Percentiles rank a stretch among this genome's conserved stretches.
phyloP scores from a whole-genome alignment of 2,329 filamentous ascomycete genomes.

The Cucurbitaria berberidis region DNA sequence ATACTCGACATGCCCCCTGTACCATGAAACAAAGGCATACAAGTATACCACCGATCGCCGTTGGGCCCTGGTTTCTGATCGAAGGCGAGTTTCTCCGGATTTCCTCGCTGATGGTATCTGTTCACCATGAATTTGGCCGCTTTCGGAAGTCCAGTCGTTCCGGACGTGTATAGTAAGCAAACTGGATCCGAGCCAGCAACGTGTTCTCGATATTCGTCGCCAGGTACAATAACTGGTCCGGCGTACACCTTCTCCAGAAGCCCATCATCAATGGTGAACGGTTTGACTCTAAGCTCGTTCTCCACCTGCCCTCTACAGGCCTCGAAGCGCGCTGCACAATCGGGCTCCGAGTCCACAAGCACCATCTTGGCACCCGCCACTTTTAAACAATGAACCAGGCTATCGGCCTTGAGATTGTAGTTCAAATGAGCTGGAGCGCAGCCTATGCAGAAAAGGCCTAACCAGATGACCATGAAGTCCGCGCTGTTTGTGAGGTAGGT shows the following conservation, averaged over 20 bases:
- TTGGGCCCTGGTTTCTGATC: constrained; percentile 45
- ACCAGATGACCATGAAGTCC: constrained; percentile 70
- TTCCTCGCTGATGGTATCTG: constrained; percentile 42
- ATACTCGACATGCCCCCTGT: constrained; percentile 68
- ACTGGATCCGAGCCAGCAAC: constrained; percentile 61
- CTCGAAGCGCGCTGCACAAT: constrained; percentile 28
- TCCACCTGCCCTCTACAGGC: constrained; percentile 17
- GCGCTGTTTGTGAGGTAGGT: constrained; percentile 70
- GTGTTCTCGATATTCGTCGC: constrained; percentile 60
- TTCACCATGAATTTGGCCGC: constrained; percentile 36
- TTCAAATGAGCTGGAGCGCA: constrained; percentile 74
- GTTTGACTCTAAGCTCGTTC: constrained; percentile 29
- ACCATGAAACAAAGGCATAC: constrained; percentile 79
- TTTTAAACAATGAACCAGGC: constrained; percentile 68
- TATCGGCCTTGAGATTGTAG: constrained; percentile 67
- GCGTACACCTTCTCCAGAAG: constrained; percentile 29
- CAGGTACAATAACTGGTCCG: constrained; percentile 48
- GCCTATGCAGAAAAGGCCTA: constrained; percentile 69
- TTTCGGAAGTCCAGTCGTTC: constrained; percentile 77
- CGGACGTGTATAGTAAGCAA: constrained; percentile 73
- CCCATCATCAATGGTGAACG: constrained; percentile 21
- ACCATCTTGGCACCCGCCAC: constrained; percentile 63
- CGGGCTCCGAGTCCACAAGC: constrained; percentile 62
- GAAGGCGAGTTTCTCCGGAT: constrained; percentile 41
- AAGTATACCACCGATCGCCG: constrained; percentile 71